These are phyloP conservation scores for Tetracladium maxilliforme DNA, from an alignment of 2,329 filamentous ascomycete genomes.

Conservation along the genomic window DNA sequence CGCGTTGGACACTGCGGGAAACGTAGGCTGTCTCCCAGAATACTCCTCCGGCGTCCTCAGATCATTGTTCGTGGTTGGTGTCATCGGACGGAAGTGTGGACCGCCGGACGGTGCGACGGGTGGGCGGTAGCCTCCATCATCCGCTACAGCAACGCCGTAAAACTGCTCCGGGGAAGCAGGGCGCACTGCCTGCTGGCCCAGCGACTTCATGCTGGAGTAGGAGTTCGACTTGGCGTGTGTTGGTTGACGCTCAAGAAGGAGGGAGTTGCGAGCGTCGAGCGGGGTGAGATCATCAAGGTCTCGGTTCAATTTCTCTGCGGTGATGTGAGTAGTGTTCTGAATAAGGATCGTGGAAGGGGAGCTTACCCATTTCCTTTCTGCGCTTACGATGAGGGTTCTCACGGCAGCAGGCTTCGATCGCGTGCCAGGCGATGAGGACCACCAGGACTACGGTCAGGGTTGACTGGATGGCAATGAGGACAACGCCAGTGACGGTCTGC, in stretches of 20 bases:
- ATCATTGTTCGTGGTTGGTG: too few relatives aligned
- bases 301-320: slow-evolving; percentile 56
- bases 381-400: slow-evolving; percentile 83
- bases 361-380: slow-evolving; percentile 79
- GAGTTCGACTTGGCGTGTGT: too few relatives aligned
- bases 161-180: too few relatives aligned
- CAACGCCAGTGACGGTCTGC: slow-evolving; percentile 86
- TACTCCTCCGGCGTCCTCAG: too few relatives aligned
- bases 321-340: slow-evolving; percentile 5
- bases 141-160: too few relatives aligned
- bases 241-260: slow-evolving; percentile 64
- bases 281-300: slow-evolving; percentile 75
- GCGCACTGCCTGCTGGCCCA: too few relatives aligned
- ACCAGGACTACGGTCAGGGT: slow-evolving; percentile 69
- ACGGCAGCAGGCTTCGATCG: slow-evolving; percentile 66
- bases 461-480: slow-evolving; percentile 82
- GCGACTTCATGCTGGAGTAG: too few relatives aligned
- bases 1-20: too few relatives aligned
- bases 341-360: background rate
- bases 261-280: slow-evolving; percentile 72
- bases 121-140: too few relatives aligned
- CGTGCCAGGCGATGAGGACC: slow-evolving; percentile 80
- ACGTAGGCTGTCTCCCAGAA: too few relatives aligned
- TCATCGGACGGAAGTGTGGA: too few relatives aligned
- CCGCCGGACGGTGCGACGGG: too few relatives aligned